Evolutionary conservation across 2,329 filamentous ascomycete species (phyloP).

Genomic region (Apiospora arundinis): DNA sequence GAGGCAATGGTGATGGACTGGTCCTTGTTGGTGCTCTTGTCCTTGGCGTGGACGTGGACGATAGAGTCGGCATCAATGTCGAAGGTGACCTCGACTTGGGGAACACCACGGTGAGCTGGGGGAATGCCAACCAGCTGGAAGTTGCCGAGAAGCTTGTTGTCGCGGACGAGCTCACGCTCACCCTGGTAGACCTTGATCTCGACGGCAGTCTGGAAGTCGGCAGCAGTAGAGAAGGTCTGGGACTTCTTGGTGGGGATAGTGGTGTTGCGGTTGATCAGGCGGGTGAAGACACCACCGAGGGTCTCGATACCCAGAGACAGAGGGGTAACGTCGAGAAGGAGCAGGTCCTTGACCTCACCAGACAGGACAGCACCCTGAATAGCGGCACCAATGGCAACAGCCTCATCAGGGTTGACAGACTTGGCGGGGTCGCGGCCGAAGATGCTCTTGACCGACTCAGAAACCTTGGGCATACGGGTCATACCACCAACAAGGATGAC

Average conservation of each 20-base stretch:
- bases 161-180: slow-evolving; percentile 97
- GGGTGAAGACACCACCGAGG: slow-evolving; percentile 95
- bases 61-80: slow-evolving; percentile 98
- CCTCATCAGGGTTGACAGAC: slow-evolving; percentile 98
- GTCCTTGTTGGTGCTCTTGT: slow-evolving; percentile 99
- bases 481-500: slow-evolving; percentile 98
- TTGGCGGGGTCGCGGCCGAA: slow-evolving; percentile 97
- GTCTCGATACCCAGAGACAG: slow-evolving; percentile 98
- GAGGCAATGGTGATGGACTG: slow-evolving; percentile 99
- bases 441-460: slow-evolving; percentile 93
- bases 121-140: slow-evolving; percentile 99
- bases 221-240: slow-evolving; percentile 95
- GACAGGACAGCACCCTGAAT: slow-evolving; percentile 97
- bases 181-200: slow-evolving; percentile 99
- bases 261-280: slow-evolving; percentile 98
- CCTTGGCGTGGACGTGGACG: slow-evolving; percentile 96
- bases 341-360: slow-evolving; percentile 94
- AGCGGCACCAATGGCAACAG: slow-evolving; percentile 95
- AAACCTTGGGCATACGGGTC: slow-evolving; percentile 99
- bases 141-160: slow-evolving; percentile 99
- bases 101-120: slow-evolving; percentile 93
- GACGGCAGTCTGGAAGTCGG: slow-evolving; percentile 97
- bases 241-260: slow-evolving; percentile 99
- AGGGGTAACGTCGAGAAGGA: slow-evolving; percentile 94
- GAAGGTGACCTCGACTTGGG: slow-evolving; percentile 97